These are phyloP conservation scores for Sclerotinia subarctica DNA, from an alignment of 2,329 filamentous ascomycete genomes.

Conservation along the genomic window DNA sequence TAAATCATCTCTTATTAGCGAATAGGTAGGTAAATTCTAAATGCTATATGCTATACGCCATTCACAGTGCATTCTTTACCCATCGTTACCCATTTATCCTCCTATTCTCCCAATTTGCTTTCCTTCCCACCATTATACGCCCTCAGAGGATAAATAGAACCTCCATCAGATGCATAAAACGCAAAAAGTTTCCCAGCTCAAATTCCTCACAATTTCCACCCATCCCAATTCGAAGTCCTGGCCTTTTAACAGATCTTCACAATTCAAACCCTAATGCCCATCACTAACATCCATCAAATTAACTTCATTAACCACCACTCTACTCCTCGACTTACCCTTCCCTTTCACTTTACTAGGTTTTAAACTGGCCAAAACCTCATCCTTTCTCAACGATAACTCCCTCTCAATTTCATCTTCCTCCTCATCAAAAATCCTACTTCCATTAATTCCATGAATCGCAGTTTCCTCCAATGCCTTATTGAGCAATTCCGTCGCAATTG, in stretches of 20 bases:
- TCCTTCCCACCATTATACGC: neutral
- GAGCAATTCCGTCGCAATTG: conserved; percentile 74
- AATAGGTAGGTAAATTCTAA: conserved; percentile 5
- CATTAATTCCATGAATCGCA: conserved; percentile 39
- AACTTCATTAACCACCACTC: conserved; percentile 39
- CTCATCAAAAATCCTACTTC: conserved; percentile 35
- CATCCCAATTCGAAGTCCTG: neutral
- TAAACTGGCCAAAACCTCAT: conserved; percentile 44
- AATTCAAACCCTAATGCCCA: conserved; percentile 42
- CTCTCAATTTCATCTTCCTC: conserved; percentile 55
- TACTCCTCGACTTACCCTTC: conserved; percentile 42
- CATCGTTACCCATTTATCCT: neutral
- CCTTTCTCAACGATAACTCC: conserved; percentile 48
- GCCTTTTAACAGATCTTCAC: neutral
- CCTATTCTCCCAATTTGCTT: neutral
- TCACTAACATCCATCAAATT: conserved; percentile 57
- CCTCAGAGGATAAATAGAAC: neutral
- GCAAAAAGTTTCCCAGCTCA: neutral
- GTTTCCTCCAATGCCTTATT: conserved; percentile 68
- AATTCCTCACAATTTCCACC: neutral
- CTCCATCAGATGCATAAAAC: neutral
- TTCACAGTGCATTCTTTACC: conserved; percentile 8
- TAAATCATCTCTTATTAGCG: neutral
- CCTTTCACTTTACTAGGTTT: conserved; percentile 44
- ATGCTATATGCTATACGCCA: conserved; percentile 16